Evolutionary conservation across 768 basidiomycete species (phyloP), one percentile per base, ranked within the genome.

Genomic region (Gymnopilus dilepis): DNA sequence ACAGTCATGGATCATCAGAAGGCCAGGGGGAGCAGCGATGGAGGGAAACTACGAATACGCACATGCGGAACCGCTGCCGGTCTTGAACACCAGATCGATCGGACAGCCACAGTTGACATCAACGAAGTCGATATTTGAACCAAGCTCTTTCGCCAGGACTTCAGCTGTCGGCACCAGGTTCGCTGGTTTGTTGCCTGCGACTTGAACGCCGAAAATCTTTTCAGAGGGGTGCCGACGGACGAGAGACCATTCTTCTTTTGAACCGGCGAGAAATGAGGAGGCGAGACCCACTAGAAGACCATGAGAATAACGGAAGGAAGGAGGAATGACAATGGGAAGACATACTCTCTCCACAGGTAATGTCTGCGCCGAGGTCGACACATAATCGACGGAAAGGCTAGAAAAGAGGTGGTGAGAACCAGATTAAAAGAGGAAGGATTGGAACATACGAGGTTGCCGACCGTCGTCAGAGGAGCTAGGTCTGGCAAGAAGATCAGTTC

Each of bases 231-330:
- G 96, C 33, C 95, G 82, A 43, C 95, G 79, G 45, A 97, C 90
- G 2, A 98, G 82, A 0, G 94, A 95, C 95, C 95, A 99, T 76
- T 99, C 97, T 69, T 95, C 93, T 61, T 90, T 91, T 9, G 94
- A 94, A 3, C 94, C 97, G 9, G 82, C 76, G 21, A 97, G 83
- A 73, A 99, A 93, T 2, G 96, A 96, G 42, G 85, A 88, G 4
- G 95, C 90, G n/a, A 99, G 84, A 4, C 94, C 95, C 97, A 98
- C 91, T 92, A n/a, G n/a, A n/a, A n/a, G n/a, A n/a, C n/a, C n/a
- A n/a, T n/a, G n/a, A n/a, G 51, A 13, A 51, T 43, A 56, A n/a
- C 7, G 9, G 38, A 37, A 40, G 13, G 19, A 22, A 28, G 30
- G 42, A 65, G 28, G 45, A n/a, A 56, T 47, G 58, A 34, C 11